These are phyloP conservation scores for Diaporthe sp. DNA, from an alignment of 2,329 filamentous ascomycete genomes.

Conservation along the genomic window DNA sequence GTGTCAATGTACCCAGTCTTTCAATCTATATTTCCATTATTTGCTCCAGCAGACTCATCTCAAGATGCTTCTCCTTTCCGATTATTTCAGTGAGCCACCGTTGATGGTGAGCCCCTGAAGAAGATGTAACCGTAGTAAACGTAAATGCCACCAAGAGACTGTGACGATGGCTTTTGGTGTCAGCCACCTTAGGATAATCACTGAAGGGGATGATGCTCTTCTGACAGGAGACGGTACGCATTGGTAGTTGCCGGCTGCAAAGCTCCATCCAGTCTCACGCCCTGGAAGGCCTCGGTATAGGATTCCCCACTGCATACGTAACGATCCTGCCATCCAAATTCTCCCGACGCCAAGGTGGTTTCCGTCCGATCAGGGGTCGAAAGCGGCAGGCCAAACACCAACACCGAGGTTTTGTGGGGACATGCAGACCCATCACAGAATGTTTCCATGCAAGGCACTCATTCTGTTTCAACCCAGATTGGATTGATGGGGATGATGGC, in stretches of 20 bases:
- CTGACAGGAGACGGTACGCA: neutral
- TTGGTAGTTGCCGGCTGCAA: neutral
- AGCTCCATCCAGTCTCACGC: neutral
- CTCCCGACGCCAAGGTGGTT: conserved; percentile 8
- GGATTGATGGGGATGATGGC: neutral
- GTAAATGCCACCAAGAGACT: too few species aligned
- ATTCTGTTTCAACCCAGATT: conserved; percentile 11
- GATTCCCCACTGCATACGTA: conserved; percentile 4
- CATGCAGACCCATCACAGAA: neutral
- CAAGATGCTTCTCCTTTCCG: neutral
- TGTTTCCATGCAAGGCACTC: conserved; percentile 22
- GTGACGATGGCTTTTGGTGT: neutral
- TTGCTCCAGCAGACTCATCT: conserved; percentile 21
- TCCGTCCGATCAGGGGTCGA: conserved; percentile 1
- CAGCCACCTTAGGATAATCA: neutral
- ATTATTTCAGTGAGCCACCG: neutral
- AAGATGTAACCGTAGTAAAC: neutral
- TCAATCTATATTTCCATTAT: conserved; percentile 22
- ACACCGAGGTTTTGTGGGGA: conserved; percentile 3
- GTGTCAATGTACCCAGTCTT: neutral
- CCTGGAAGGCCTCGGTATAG: conserved; percentile 5
- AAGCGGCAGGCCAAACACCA: conserved; percentile 9
- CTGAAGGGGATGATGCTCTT: neutral
- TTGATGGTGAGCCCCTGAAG: conserved; percentile 1
- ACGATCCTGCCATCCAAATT: neutral